phyloP scores from a whole-genome alignment of 257 asterid genomes.

The Solanum infundibuliforme region DNA sequence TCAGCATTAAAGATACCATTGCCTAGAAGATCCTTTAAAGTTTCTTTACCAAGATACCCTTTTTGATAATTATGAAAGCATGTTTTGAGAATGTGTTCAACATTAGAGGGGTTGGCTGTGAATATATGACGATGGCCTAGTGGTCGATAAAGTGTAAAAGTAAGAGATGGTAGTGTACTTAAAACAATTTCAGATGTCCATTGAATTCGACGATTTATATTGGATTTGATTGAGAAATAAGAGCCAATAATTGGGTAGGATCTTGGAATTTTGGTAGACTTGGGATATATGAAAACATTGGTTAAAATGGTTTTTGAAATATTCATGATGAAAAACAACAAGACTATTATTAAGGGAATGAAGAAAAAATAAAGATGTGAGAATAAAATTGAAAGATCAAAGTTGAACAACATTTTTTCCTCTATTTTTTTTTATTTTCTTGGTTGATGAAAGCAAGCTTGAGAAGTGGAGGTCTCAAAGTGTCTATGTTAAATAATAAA shows the following conservation, averaged over 20 bases:
- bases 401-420: not conserved
- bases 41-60: slow-evolving; percentile 20
- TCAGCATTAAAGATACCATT: slow-evolving; percentile 57
- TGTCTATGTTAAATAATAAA: not conserved
- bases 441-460: not conserved
- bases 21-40: slow-evolving; percentile 40
- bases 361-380: slow-evolving; percentile 12
- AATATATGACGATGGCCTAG: slow-evolving; percentile 28
- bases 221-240: not conserved
- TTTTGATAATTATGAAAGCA: slow-evolving; percentile 39
- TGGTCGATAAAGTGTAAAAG: slow-evolving; percentile 23
- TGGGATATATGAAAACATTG: not conserved
- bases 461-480: not conserved
- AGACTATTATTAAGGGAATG: slow-evolving; percentile 8
- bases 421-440: not conserved
- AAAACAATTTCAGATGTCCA: not conserved
- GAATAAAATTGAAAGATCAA: not conserved
- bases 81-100: slow-evolving; percentile 48
- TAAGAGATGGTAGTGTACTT: not conserved
- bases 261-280: not conserved
- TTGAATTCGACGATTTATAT: not conserved
- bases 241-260: not conserved
- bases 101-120: slow-evolving; percentile 55
- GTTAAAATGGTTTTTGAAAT: not conserved
- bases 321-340: slow-evolving; percentile 14